Evolutionary conservation across 192 early-diverging fungal genomes (phyloP), one percentile per base, ranked within the genome.

Genomic region (Umbelopsis sp.): DNA sequence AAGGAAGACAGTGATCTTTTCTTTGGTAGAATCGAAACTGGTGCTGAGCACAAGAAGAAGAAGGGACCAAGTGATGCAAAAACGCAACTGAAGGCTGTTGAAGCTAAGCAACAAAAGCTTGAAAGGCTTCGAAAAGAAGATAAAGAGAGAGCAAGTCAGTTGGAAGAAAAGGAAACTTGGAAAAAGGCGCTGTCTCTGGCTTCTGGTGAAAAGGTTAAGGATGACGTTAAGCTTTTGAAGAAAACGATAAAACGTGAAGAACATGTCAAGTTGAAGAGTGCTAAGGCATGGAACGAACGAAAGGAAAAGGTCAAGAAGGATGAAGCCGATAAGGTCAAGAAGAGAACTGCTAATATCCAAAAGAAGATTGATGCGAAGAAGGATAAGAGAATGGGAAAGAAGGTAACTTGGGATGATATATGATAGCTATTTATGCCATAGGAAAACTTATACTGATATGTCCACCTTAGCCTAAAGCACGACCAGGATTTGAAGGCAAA

Each of bases 201-300:
- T 3, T 82, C 86, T 71, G 97, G 97, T 71, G 92, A 95, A 75
- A 96, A 95, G 82, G 86, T 97, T 68, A 94, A 95, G 81, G 97
- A 98, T 77, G 93, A 98, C 52, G 75, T 89, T 66, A 93, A 90
- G 76, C 80, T 97, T 45, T 84, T 98, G 41, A 95, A 97, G 81
- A 96, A 96, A 82, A 92, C 92, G 0, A 87, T 98, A 47, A 96
- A 95, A 78, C 89, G 93, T 51, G 85, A 91, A 69, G 89, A 94
- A 69, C 85, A 92, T 72, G 72, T 81, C 65, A 98, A 98, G 89
- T 81, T 78, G 76, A 97, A 94, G 91, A 94, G 92, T 71, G 74
- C 86, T 26, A 82, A 89, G 59, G 90, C 91, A 56, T 98, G 97
- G 97, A 85, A 77, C 17, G 88, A 95, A 36, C 89, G 97, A 51